Conservation (phyloP, 208 protist species). For the Leishmania turanica region DNA sequence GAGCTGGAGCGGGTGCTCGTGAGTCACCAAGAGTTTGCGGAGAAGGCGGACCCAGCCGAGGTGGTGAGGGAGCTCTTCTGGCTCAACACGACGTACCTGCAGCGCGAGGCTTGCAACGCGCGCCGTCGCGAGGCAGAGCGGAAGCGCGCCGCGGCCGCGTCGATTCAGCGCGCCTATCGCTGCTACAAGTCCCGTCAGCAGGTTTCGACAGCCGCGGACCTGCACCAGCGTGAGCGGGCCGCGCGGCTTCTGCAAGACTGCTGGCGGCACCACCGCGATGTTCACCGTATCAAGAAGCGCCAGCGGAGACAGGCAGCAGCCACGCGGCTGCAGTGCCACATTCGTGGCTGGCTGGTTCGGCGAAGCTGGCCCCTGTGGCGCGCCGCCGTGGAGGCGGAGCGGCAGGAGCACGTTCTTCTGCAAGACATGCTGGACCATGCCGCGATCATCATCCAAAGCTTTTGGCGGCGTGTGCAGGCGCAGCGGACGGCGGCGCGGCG, state of each 20-base stretch:
- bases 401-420: slow-evolving; percentile 35
- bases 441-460: slow-evolving; percentile 73
- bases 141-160: slow-evolving; percentile 37
- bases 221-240: slow-evolving; percentile 25
- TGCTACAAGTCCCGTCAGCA: slow-evolving; percentile 33
- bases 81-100: slow-evolving; percentile 50
- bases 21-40: slow-evolving; percentile 53
- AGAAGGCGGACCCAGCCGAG: slow-evolving; percentile 58
- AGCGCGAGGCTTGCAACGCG: slow-evolving; percentile 41
- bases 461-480: slow-evolving; percentile 62
- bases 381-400: slow-evolving; percentile 29
- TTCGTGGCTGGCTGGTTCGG: slow-evolving; percentile 71
- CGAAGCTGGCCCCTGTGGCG: slow-evolving; percentile 52
- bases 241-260: slow-evolving; percentile 56
- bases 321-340: slow-evolving; percentile 62
- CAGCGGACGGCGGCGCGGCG: slow-evolving; percentile 25
- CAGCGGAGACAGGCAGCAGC: slow-evolving; percentile 46
- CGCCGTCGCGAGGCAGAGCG: slow-evolving; percentile 29
- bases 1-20: slow-evolving; percentile 46
- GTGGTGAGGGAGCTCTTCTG: slow-evolving; percentile 90
- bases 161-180: slow-evolving; percentile 67
- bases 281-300: slow-evolving; percentile 29
- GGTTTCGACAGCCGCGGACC: slow-evolving; percentile 15
- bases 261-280: slow-evolving; percentile 51
- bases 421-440: slow-evolving; percentile 66